Evolutionary conservation across 2,329 filamentous ascomycete species (phyloP).

Genomic region (Fusarium piperis): DNA sequence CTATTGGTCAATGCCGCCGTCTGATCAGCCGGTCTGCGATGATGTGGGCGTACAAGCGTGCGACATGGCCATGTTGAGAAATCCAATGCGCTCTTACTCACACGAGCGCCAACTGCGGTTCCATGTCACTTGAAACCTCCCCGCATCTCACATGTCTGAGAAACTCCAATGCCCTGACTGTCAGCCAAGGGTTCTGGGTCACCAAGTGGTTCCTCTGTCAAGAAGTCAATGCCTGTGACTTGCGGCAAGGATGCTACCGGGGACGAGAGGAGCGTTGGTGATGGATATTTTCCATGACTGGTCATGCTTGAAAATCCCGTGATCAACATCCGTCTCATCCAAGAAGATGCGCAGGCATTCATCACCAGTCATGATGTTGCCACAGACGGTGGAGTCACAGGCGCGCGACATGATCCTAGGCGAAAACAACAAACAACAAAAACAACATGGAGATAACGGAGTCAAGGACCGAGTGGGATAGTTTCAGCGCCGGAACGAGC

Average conservation of each 20-base stretch:
- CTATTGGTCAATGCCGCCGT: conserved; percentile 28
- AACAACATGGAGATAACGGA: conserved; percentile 21
- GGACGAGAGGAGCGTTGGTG: neutral
- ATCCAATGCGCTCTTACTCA: neutral
- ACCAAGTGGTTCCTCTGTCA: neutral
- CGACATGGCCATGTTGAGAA: conserved; percentile 15
- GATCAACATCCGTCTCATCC: conserved; percentile 22
- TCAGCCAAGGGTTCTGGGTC: neutral
- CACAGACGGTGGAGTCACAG: conserved; percentile 17
- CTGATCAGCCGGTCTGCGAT: neutral
- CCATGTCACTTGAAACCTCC: conserved; percentile 21
- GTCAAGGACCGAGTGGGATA: conserved; percentile 20
- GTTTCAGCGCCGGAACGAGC: conserved; percentile 18
- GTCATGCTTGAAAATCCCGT: conserved; percentile 13
- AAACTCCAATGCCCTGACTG: neutral
- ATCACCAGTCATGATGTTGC: conserved; percentile 25
- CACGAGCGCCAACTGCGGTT: conserved; percentile 4
- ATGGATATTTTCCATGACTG: neutral
- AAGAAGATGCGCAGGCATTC: conserved; percentile 9
- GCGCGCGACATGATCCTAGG: conserved; percentile 10
- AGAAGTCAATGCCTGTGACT: neutral
- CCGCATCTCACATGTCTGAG: conserved; percentile 29
- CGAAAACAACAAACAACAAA: conserved; percentile 33
- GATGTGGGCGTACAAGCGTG: conserved; percentile 3
- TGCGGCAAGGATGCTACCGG: neutral